Conservation (phyloP, 2,329 filamentous ascomycete species). For the Aspergillus costaricaensis region DNA sequence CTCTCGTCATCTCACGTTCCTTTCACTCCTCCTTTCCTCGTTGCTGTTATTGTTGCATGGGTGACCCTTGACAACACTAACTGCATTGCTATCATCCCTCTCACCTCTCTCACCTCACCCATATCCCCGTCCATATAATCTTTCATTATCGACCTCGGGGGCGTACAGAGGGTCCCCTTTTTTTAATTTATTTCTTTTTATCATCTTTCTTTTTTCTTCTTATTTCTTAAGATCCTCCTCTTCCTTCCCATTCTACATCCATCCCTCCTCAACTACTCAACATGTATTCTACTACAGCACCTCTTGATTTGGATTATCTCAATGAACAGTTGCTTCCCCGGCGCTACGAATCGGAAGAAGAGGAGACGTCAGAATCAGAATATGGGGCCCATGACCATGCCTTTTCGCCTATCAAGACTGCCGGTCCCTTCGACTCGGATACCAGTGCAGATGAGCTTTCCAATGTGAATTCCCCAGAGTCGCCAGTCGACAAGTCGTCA, state of each 20-base stretch:
- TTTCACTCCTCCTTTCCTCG: neutral
- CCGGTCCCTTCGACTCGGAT: constrained; percentile 32
- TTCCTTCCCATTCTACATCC: too few relatives aligned
- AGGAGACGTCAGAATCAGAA: constrained; percentile 42
- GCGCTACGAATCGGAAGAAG: constrained; percentile 43
- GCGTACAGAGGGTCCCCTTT: neutral
- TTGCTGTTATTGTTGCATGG: neutral
- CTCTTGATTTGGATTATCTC: constrained; percentile 34
- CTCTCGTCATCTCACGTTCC: constrained; percentile 13
- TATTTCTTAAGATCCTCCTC: neutral
- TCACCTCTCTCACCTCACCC: neutral
- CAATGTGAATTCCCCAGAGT: constrained; percentile 25
- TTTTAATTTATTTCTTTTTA: neutral
- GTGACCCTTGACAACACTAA: neutral
- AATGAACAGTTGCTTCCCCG: constrained; percentile 34
- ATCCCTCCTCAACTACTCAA: neutral
- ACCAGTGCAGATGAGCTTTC: constrained; percentile 34
- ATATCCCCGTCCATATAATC: constrained; percentile 4
- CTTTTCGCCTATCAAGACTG: constrained; percentile 33
- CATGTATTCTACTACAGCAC: constrained; percentile 32
- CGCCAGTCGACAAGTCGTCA: constrained; percentile 22
- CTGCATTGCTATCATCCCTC: neutral
- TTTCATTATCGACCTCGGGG: constrained; percentile 4
- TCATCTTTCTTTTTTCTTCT: neutral
- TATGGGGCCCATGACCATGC: constrained; percentile 33